Evolutionary conservation across 2,329 filamentous ascomycete genomes (phyloP), one percentile per base, ranked within the genome.

Genomic region (Drechmeria coniospora): DNA sequence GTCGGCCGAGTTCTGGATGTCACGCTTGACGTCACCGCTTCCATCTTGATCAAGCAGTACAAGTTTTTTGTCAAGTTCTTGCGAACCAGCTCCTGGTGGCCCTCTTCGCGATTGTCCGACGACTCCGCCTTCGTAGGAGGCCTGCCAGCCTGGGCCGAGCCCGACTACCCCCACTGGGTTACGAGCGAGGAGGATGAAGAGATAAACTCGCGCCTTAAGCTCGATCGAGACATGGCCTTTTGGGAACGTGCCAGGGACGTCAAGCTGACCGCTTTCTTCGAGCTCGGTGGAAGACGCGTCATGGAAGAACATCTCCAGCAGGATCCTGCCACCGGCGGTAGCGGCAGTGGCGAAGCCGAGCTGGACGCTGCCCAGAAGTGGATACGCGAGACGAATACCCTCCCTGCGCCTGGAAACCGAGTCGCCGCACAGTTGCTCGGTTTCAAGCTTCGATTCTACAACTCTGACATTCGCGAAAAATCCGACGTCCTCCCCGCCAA

Each of bases 391-490:
- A 94, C 87, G 3, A 77, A 75, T 31, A 92, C 81, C 0, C 56
- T 90, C 4, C 86, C 86, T 4, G 83, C 86, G 2, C 64, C 69
- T 17, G 90, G 92, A 17, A 98, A 94, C 48, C 73, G 78, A 23
- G 82, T 92, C 33, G 90, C 90, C 1, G 92, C 92, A 17, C 90
- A 95, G 49, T 67, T 98, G 4, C 73, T 98, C 10, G 90, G 90
- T 4, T 98, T 98, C 65, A 98, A 98, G 54, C 68, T 98, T 27
- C 80, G 82, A 10, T 98, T 93, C 51, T 98, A 98, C 47, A 79
- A 82, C 22, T 92, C 83, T 0, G 63, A 75, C 16, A 74, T 79
- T 20, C 72, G 87, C 31, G 73, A 81, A 33, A 67, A 74, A 29
- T 61, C 68, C 1, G 90, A 95, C 43, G 65, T 75, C 3, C 63